phyloP scores from a whole-genome alignment of 768 basidiomycete genomes.

The Boletus reticulatus region DNA sequence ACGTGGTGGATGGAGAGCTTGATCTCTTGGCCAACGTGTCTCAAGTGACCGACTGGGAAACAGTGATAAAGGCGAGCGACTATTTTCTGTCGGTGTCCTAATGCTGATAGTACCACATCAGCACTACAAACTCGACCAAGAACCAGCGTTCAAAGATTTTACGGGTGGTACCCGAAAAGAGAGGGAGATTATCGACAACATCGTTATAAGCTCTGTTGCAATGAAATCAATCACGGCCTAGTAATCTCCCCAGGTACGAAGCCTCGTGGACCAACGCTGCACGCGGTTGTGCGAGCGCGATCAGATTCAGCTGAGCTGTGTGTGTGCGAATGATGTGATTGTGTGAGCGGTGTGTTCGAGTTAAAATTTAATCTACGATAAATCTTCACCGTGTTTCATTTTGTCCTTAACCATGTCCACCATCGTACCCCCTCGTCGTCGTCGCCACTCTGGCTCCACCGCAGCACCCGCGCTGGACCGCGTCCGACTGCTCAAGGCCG shows the following conservation, averaged over 20 bases:
- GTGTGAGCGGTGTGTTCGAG: background rate
- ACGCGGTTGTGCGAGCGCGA: too few relatives aligned
- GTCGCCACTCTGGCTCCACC: constrained; percentile 62
- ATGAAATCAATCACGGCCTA: constrained; percentile 64
- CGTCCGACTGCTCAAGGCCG: constrained; percentile 14
- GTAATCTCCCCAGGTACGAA: too few relatives aligned
- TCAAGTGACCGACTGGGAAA: constrained; percentile 63
- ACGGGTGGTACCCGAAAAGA: constrained; percentile 37
- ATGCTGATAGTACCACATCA: constrained; percentile 21
- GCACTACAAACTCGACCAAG: constrained; percentile 71
- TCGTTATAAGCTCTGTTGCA: constrained; percentile 77
- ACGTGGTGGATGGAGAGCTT: constrained; percentile 57
- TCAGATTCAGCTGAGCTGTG: background rate
- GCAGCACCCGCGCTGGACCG: constrained; percentile 34
- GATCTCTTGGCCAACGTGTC: constrained; percentile 44
- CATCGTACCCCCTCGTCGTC: constrained; percentile 38
- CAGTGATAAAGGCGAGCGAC: constrained; percentile 66
- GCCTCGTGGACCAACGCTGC: too few relatives aligned
- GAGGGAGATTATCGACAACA: constrained; percentile 49
- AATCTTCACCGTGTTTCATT: background rate
- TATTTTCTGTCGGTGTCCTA: too few relatives aligned
- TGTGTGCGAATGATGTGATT: background rate
- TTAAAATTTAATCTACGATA: too few relatives aligned
- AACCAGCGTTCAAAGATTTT: constrained; percentile 39
- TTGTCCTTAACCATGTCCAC: constrained; percentile 19